phyloP scores from a whole-genome alignment of 192 early-diverging fungal genomes.

The Backusella sp. region DNA sequence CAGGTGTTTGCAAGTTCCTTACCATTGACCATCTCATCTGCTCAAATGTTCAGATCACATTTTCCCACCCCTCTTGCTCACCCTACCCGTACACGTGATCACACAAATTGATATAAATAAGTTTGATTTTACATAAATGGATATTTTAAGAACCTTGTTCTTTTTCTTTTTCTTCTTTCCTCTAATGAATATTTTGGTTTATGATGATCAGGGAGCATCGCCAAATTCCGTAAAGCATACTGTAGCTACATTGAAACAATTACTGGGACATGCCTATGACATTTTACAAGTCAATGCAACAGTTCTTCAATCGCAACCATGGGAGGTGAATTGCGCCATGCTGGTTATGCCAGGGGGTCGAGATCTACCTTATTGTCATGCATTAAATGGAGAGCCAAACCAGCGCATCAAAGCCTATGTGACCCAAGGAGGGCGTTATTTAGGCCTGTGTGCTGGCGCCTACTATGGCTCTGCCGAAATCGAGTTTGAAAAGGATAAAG shows the following conservation, averaged over 20 bases:
- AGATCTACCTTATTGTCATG: slow-evolving; percentile 77
- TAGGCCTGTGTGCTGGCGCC: slow-evolving; percentile 90
- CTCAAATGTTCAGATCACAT: no score
- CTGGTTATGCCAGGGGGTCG: slow-evolving; percentile 90
- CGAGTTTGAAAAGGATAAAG: slow-evolving; percentile 76
- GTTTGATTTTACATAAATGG: neutral
- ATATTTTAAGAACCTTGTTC: neutral
- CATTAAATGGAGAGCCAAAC: slow-evolving; percentile 66
- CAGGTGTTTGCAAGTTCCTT: no score
- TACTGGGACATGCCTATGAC: slow-evolving; percentile 84
- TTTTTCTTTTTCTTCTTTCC: neutral
- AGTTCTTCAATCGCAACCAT: slow-evolving; percentile 76
- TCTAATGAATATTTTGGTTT: slow-evolving; percentile 80
- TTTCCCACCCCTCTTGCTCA: no score
- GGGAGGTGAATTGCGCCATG: slow-evolving; percentile 81
- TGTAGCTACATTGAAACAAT: slow-evolving; percentile 64
- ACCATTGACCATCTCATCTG: neutral
- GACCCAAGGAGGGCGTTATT: slow-evolving; percentile 73
- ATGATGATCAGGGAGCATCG: slow-evolving; percentile 74
- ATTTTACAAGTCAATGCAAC: slow-evolving; percentile 79
- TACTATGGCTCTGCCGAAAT: slow-evolving; percentile 75
- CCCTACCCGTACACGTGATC: no score
- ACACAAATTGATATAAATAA: no score
- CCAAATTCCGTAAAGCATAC: slow-evolving; percentile 60
- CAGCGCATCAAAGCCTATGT: slow-evolving; percentile 66